These are phyloP conservation scores for Quercus rubra DNA, from an alignment of 306 rosid genomes.

Conservation along the genomic window DNA sequence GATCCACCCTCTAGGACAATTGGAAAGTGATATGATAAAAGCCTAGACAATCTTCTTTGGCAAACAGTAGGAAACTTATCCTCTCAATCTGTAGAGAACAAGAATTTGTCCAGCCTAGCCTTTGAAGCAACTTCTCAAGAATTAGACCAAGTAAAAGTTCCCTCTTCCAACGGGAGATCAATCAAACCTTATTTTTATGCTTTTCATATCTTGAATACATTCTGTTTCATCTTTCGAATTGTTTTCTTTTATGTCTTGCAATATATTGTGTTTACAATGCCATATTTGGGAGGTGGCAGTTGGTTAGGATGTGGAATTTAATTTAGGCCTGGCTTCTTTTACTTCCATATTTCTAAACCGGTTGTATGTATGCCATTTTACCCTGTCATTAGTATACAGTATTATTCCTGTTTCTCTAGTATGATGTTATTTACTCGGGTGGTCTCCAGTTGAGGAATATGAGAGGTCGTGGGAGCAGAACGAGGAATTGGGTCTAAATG, in stretches of 20 bases:
- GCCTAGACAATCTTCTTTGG: no score
- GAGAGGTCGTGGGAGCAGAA: slow-evolving; percentile 97
- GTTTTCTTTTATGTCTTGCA: background rate
- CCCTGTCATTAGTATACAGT: background rate
- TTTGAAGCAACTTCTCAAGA: no score
- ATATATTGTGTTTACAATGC: background rate
- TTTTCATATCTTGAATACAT: no score
- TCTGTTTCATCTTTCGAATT: no score
- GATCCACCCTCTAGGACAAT: no score
- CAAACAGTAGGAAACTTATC: no score
- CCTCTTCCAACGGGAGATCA: no score
- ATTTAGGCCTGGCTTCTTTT: background rate
- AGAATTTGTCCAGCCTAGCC: no score
- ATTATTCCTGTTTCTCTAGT: background rate
- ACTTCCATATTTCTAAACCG: background rate
- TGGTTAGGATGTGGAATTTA: background rate
- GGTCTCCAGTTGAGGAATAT: slow-evolving; percentile 65
- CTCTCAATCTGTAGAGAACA: no score
- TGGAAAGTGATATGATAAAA: no score
- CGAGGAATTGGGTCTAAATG: slow-evolving; percentile 92
- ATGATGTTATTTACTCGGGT: slow-evolving; percentile 6
- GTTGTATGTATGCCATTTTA: no score
- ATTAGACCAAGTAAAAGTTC: no score
- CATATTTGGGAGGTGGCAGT: background rate
- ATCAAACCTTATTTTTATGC: background rate